These are phyloP conservation scores for Amphichorda felina DNA, from an alignment of 2,329 filamentous ascomycete genomes.

Conservation along the genomic window DNA sequence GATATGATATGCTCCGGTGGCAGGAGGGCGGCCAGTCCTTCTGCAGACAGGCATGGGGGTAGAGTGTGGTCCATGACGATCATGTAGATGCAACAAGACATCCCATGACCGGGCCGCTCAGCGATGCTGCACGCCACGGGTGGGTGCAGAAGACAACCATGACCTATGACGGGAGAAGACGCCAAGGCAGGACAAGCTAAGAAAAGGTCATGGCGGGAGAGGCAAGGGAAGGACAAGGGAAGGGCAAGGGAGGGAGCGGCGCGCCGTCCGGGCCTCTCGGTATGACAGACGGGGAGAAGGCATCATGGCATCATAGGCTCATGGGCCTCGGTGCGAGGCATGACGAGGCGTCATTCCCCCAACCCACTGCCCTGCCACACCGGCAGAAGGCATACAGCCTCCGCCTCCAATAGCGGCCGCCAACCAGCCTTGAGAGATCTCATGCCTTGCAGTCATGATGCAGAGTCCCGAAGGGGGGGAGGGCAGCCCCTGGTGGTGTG, in stretches of 20 bases:
- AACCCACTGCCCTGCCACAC: background rate
- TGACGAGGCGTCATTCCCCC: too few species aligned
- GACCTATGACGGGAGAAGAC: background rate
- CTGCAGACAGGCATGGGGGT: background rate
- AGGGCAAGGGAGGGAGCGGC: background rate
- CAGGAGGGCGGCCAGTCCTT: too few species aligned
- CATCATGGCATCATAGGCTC: background rate
- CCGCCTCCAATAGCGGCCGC: background rate
- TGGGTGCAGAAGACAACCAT: background rate
- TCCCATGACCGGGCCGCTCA: background rate
- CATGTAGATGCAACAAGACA: background rate
- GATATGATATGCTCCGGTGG: background rate
- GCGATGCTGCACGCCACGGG: background rate
- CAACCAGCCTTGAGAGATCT: background rate
- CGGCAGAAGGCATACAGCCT: background rate
- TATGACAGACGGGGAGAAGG: background rate
- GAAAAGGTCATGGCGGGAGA: background rate
- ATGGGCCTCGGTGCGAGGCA: too few species aligned
- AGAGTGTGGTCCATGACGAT: background rate
- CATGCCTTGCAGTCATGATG: background rate
- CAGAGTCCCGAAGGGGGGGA: background rate
- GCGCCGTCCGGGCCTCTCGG: too few species aligned
- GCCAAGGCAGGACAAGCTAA: background rate
- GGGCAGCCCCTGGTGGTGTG: constrained; percentile 1
- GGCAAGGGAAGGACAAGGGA: background rate